Conservation (phyloP, 2,329 filamentous ascomycete species). For the Teratosphaeria gauchensis region DNA sequence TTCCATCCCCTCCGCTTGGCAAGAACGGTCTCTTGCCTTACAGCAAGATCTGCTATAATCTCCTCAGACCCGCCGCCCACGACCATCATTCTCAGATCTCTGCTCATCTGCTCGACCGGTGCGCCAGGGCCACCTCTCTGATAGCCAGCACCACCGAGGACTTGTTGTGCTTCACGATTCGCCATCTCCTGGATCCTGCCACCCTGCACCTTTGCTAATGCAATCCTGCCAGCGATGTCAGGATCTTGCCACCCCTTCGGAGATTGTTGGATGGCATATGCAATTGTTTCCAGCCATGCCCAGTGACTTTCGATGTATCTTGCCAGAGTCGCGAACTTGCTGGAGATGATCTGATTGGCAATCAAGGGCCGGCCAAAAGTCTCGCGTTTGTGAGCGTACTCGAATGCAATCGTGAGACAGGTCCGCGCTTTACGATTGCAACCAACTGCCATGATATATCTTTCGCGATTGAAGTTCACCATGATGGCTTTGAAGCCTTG, state of each 20-base stretch:
- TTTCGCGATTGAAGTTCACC: slow-evolving; percentile 50
- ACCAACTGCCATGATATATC: slow-evolving; percentile 48
- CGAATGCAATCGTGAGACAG: slow-evolving; percentile 18
- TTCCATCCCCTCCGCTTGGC: slow-evolving; percentile 36
- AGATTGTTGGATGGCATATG: slow-evolving; percentile 21
- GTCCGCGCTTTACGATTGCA: slow-evolving; percentile 46
- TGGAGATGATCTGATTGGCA: slow-evolving; percentile 24
- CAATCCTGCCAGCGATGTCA: slow-evolving; percentile 43
- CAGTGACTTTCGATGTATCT: slow-evolving; percentile 23
- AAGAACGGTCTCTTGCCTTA: slow-evolving; percentile 25
- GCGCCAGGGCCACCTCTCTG: slow-evolving; percentile 42
- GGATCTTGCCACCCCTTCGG: slow-evolving; percentile 21
- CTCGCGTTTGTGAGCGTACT: slow-evolving; percentile 24
- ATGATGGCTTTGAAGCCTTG: slow-evolving; percentile 50
- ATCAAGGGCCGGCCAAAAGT: slow-evolving; percentile 28
- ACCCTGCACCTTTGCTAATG: slow-evolving; percentile 43
- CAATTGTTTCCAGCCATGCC: slow-evolving; percentile 24
- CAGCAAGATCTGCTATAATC: slow-evolving; percentile 25
- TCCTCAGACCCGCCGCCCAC: slow-evolving; percentile 27
- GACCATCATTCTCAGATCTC: slow-evolving; percentile 42
- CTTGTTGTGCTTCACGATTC: slow-evolving; percentile 46
- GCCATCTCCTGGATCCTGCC: slow-evolving; percentile 45
- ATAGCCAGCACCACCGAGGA: slow-evolving; percentile 46
- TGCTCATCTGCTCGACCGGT: slow-evolving; percentile 44
- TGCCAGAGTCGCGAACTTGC: slow-evolving; percentile 24